A percentile compares a stretch with the other conserved stretches of the same genome.
Conservation (phyloP, 208 protist species). For the Leishmania turanica region DNA sequence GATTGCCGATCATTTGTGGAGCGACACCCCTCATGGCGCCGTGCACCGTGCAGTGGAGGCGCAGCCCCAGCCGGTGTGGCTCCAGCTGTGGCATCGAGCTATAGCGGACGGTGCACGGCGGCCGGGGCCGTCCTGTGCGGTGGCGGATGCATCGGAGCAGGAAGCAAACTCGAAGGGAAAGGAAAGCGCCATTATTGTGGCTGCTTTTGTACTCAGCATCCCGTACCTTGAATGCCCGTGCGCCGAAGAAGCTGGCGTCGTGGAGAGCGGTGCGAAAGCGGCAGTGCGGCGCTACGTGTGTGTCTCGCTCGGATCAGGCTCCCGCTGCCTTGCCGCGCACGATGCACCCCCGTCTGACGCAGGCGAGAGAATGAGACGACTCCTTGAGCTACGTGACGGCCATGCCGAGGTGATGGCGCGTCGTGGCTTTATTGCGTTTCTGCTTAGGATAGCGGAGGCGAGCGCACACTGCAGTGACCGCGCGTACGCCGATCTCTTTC, state of each 20-base stretch:
- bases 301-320: constrained; percentile 79
- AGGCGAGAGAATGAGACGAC: constrained; percentile 4
- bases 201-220: constrained; percentile 54
- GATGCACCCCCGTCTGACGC: neutral
- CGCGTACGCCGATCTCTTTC: neutral
- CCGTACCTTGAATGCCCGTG: neutral
- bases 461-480: neutral
- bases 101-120: neutral
- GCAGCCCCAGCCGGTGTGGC: constrained; percentile 18
- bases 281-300: constrained; percentile 51
- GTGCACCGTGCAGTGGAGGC: constrained; percentile 26
- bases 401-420: constrained; percentile 90
- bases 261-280: neutral
- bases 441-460: constrained; percentile 44
- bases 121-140: neutral
- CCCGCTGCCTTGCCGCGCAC: constrained; percentile 61
- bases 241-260: neutral
- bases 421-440: constrained; percentile 70
- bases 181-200: constrained; percentile 35
- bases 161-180: neutral
- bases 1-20: constrained; percentile 16
- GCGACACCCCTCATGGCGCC: constrained; percentile 12
- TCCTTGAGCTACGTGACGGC: constrained; percentile 62
- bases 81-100: constrained; percentile 14
- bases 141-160: neutral